Conservation (phyloP, 768 basidiomycete genomes). For the Leccinellum rugosiceps region DNA sequence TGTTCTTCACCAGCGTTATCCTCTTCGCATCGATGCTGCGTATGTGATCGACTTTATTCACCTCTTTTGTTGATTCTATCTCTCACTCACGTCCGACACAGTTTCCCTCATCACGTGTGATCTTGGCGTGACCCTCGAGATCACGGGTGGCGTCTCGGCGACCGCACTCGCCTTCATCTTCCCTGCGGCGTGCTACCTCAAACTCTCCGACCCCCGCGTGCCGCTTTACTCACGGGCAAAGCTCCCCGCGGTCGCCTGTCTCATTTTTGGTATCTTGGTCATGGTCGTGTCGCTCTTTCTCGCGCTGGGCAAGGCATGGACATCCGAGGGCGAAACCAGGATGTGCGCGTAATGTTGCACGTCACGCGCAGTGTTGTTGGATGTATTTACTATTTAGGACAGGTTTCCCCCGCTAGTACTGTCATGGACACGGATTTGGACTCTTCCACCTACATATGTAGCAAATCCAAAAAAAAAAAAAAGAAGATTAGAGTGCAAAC, state of each 20-base stretch:
- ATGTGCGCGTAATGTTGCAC: conserved; percentile 54
- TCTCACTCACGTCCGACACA: conserved; percentile 29
- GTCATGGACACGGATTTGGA: conserved; percentile 3
- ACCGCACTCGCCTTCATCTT: conserved; percentile 93
- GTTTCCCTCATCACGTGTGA: conserved; percentile 94
- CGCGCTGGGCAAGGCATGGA: conserved; percentile 78
- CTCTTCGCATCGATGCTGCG: conserved; percentile 80
- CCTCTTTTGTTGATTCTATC: neutral
- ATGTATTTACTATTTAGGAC: conserved; percentile 20
- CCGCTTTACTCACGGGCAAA: conserved; percentile 72
- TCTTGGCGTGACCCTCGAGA: conserved; percentile 96
- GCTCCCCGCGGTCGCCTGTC: conserved; percentile 72
- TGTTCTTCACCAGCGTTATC: conserved; percentile 87
- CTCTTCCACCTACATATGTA: conserved; percentile 6
- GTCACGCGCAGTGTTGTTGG: conserved; percentile 6
- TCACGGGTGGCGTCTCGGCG: conserved; percentile 94
- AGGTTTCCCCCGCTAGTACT: neutral
- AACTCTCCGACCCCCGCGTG: conserved; percentile 52
- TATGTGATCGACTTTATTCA: conserved; percentile 34
- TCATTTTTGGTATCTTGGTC: conserved; percentile 69
- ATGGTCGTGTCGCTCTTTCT: conserved; percentile 76
- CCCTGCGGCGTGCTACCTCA: conserved; percentile 82
- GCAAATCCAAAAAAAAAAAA: neutral
- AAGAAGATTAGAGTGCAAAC: neutral
- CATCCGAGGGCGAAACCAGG: conserved; percentile 63